These are phyloP conservation scores for Aspergillus pseudoterreus DNA, from an alignment of 2,329 filamentous ascomycete genomes.

Conservation along the genomic window DNA sequence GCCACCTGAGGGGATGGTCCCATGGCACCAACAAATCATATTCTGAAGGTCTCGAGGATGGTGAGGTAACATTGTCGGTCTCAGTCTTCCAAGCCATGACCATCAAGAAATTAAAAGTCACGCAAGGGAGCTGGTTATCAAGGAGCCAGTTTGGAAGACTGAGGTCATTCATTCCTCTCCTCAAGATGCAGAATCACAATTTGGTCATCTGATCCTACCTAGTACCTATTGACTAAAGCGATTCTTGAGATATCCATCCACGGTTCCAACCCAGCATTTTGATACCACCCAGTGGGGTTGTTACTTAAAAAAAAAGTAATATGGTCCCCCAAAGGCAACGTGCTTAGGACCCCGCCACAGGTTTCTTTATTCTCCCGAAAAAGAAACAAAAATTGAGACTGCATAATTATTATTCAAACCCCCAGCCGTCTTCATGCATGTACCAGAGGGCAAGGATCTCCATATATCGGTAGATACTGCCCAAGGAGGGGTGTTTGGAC, in stretches of 20 bases:
- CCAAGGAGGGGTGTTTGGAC: no score
- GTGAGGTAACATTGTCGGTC: no score
- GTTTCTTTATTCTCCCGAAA: neutral
- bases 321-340: neutral
- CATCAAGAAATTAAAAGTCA: no score
- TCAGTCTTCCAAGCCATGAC: no score
- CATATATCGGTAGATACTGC: no score
- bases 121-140: no score
- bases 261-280: slow-evolving; percentile 14
- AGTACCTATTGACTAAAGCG: no score
- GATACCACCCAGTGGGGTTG: slow-evolving; percentile 18
- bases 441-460: no score
- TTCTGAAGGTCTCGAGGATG: neutral
- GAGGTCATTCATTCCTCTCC: slow-evolving; percentile 1
- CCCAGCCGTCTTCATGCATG: no score
- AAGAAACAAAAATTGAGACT: neutral
- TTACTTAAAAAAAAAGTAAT: slow-evolving; percentile 10
- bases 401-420: no score
- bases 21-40: slow-evolving; percentile 15
- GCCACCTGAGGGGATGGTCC: slow-evolving; percentile 7
- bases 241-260: neutral
- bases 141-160: no score
- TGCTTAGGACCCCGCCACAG: neutral
- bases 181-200: neutral
- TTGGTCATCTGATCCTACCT: slow-evolving; percentile 2